A percentile compares a stretch with the other conserved stretches of the same genome.
Evolutionary conservation across 2,329 filamentous ascomycete genomes (phyloP).

Genomic region (Sclerotinia glacialis): DNA sequence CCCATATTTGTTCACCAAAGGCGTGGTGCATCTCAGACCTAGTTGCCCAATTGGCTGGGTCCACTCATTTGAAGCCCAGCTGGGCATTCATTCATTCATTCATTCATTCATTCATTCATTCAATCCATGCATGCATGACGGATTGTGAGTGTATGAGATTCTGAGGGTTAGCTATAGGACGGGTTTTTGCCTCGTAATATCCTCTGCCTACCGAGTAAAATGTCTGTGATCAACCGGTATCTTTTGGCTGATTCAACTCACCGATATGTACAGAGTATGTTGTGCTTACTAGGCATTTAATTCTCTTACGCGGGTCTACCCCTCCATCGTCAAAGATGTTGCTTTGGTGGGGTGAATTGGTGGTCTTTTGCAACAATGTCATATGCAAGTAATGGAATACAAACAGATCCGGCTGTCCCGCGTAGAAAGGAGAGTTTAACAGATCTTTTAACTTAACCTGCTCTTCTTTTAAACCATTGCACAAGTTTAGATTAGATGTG

Average conservation of each 20-base stretch:
- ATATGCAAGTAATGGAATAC: background rate
- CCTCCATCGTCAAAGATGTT: background rate
- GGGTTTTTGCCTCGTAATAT: background rate
- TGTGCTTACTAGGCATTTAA: background rate
- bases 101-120: too few species aligned
- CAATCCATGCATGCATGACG: background rate
- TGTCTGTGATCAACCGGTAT: background rate
- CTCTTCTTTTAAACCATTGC: too few species aligned
- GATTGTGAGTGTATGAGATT: background rate
- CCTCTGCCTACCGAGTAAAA: background rate
- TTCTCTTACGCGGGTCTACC: slow-evolving; percentile 11
- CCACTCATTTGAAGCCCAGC: background rate
- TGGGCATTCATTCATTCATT: too few species aligned
- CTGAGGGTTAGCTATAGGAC: too few species aligned
- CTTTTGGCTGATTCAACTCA: background rate
- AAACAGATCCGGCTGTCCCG: background rate
- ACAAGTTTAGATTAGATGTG: too few species aligned
- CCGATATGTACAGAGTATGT: background rate
- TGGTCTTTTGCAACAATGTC: background rate
- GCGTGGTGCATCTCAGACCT: background rate
- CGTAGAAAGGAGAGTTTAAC: background rate
- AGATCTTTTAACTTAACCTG: too few species aligned
- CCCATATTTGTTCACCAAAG: background rate
- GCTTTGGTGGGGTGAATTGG: background rate
- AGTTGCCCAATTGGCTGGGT: background rate